Evolutionary conservation across 306 rosid species (phyloP).

Genomic region (Cucurbita pepo): DNA sequence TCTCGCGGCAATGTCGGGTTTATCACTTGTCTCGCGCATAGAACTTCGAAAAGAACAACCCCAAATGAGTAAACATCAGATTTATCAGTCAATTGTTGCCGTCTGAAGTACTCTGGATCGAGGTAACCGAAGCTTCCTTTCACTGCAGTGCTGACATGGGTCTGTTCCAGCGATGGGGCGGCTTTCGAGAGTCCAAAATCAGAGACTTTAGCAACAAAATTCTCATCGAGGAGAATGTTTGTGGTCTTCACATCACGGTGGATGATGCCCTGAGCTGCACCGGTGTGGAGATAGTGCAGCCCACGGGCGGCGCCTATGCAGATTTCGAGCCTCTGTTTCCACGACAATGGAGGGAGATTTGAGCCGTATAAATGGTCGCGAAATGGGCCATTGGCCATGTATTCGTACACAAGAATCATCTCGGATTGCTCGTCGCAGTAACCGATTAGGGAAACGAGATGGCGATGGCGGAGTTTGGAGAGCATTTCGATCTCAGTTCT

Average conservation of each 20-base stretch:
- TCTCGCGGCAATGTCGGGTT: conserved; percentile 33
- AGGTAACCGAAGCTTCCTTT: conserved; percentile 91
- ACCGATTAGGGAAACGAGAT: conserved; percentile 71
- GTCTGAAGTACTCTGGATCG: conserved; percentile 69
- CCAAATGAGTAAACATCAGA: conserved; percentile 83
- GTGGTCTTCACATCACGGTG: conserved; percentile 88
- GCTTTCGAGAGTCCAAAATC: conserved; percentile 78
- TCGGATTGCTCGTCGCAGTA: conserved; percentile 64
- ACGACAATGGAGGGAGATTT: conserved; percentile 34
- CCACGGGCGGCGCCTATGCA: conserved; percentile 88
- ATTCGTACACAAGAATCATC: conserved; percentile 79
- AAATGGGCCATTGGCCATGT: conserved; percentile 74
- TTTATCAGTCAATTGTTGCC: conserved; percentile 63
- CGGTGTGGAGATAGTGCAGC: conserved; percentile 78
- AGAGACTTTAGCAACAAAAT: conserved; percentile 55
- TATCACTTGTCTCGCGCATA: conserved; percentile 52
- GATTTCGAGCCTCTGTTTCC: conserved; percentile 71
- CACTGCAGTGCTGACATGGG: conserved; percentile 80
- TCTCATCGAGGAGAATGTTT: conserved; percentile 68
- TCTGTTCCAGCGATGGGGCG: conserved; percentile 36
- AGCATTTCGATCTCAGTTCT: conserved; percentile 65
- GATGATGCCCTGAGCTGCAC: conserved; percentile 57
- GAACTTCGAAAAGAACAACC: conserved; percentile 58
- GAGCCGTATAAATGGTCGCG: conserved; percentile 61
- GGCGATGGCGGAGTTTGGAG: conserved; percentile 72